These are phyloP conservation scores for Gamsiella multidivaricata DNA, from an alignment of 192 early-diverging fungal species.

Conservation along the genomic window DNA sequence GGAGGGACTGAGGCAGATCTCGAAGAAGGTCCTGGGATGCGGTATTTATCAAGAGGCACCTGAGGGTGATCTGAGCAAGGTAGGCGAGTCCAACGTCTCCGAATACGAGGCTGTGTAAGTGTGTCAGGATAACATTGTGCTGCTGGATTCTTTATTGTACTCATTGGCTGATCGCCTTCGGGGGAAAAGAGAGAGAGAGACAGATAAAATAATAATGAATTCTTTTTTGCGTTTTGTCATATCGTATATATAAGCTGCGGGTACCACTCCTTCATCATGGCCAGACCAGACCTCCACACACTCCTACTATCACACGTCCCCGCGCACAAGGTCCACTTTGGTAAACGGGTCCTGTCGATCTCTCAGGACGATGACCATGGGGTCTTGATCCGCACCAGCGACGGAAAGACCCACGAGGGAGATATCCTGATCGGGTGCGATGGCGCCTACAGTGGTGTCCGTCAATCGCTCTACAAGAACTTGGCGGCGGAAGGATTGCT, in stretches of 20 bases:
- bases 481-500: not conserved
- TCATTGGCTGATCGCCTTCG: too few species aligned
- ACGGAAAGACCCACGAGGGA: slow-evolving; percentile 10
- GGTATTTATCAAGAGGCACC: not conserved
- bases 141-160: not conserved
- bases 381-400: slow-evolving; percentile 14
- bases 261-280: not conserved
- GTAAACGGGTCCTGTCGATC: slow-evolving; percentile 14
- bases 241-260: not conserved
- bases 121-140: not conserved
- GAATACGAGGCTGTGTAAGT: not conserved
- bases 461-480: slow-evolving; percentile 19
- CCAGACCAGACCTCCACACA: slow-evolving; percentile 1
- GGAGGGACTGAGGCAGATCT: not conserved
- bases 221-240: not conserved
- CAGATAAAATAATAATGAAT: not conserved
- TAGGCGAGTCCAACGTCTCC: not conserved
- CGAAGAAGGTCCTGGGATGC: not conserved
- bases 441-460: slow-evolving; percentile 22
- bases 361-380: not conserved
- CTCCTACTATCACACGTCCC: not conserved
- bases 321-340: slow-evolving; percentile 4
- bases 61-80: not conserved
- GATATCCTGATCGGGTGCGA: slow-evolving; percentile 25
- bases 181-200: not conserved